Percentiles rank a stretch among this genome's conserved stretches.
phyloP scores from a whole-genome alignment of 2,329 filamentous ascomycete species.

The Sarocladiaceae sp. region DNA sequence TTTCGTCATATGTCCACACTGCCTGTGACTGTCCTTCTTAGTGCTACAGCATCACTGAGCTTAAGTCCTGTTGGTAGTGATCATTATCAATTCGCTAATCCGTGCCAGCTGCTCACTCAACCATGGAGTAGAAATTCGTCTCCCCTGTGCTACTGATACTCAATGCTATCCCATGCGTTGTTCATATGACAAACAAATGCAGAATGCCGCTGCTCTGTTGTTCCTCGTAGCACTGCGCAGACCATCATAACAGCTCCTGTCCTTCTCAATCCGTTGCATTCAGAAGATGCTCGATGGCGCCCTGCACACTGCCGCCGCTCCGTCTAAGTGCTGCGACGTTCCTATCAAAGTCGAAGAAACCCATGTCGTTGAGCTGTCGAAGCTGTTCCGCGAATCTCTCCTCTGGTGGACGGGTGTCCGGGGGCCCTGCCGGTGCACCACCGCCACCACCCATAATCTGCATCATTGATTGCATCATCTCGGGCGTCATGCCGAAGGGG shows the following conservation, averaged over 20 bases:
- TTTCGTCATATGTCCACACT: too few relatives aligned
- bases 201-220: too few relatives aligned
- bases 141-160: too few relatives aligned
- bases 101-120: too few relatives aligned
- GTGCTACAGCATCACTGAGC: too few relatives aligned
- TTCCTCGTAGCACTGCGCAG: too few relatives aligned
- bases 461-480: conserved; percentile 51
- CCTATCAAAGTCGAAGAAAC: conserved; percentile 93
- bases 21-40: too few relatives aligned
- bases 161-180: neutral
- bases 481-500: conserved; percentile 47
- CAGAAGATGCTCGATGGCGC: conserved; percentile 75
- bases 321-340: conserved; percentile 86
- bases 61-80: too few relatives aligned
- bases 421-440: conserved; percentile 48
- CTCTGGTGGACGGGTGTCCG: conserved; percentile 86
- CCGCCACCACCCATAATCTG: conserved; percentile 36
- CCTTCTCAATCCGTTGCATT: conserved; percentile 22
- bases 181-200: too few relatives aligned
- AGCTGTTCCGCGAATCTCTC: conserved; percentile 89
- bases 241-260: neutral
- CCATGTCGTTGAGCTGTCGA: conserved; percentile 95
- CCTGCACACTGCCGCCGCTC: conserved; percentile 90
- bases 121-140: too few relatives aligned
- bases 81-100: neutral